Evolutionary conservation across 2,329 filamentous ascomycete species (phyloP).

Genomic region (Neopestalotiopsis sp.): DNA sequence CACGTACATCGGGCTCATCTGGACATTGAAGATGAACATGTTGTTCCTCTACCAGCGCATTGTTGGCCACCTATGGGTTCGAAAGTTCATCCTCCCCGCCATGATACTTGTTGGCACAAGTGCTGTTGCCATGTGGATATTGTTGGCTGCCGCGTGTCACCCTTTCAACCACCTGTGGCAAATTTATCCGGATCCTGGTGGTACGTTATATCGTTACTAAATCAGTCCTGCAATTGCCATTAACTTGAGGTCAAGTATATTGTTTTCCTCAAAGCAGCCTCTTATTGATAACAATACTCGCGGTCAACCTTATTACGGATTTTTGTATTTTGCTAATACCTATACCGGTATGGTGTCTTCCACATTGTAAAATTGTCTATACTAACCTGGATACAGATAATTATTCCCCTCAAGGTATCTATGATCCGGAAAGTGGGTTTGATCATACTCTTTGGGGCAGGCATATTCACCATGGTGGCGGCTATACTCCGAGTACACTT

Average conservation of each 20-base stretch:
- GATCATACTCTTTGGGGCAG: neutral
- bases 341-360: neutral
- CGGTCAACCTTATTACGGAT: neutral
- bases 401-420: neutral
- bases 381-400: neutral
- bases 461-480: neutral
- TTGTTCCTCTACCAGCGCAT: neutral
- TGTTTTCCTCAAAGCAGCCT: neutral
- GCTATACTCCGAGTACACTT: neutral
- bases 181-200: neutral
- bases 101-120: neutral
- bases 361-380: neutral
- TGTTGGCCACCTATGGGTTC: neutral
- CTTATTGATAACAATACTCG: neutral
- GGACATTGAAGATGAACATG: slow-evolving; percentile 7
- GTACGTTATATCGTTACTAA: neutral
- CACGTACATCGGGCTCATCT: neutral
- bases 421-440: neutral
- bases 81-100: neutral
- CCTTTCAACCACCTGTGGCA: neutral
- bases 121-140: neutral
- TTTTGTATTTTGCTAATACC: neutral
- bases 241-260: neutral
- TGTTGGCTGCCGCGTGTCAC: neutral
- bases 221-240: neutral